Percentiles rank a stretch among this genome's conserved stretches.
phyloP scores from a whole-genome alignment of 2,329 filamentous ascomycete genomes.

The Aspergillus viridinutans region DNA sequence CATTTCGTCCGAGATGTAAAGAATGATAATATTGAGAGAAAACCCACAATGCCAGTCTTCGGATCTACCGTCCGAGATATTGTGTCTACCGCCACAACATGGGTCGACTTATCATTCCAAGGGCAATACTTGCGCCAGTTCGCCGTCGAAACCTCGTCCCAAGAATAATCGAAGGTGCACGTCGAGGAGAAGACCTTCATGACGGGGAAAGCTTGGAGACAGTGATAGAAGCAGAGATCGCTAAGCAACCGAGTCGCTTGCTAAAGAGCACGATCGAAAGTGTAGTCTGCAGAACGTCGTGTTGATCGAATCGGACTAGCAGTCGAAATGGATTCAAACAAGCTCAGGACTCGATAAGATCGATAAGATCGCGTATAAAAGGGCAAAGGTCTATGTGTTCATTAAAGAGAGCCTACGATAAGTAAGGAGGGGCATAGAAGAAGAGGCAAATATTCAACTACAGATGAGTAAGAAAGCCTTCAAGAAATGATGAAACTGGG shows the following conservation, averaged over 20 bases:
- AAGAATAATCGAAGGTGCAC: constrained; percentile 94
- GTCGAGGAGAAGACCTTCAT: constrained; percentile 97
- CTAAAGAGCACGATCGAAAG: neutral
- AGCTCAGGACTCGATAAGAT: neutral
- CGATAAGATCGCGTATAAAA: neutral
- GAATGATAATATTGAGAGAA: constrained; percentile 1
- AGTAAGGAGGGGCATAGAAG: neutral
- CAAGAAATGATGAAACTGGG: constrained; percentile 6
- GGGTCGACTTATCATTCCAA: constrained; percentile 98
- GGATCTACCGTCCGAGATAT: constrained; percentile 67
- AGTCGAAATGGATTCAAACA: neutral
- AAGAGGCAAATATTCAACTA: constrained; percentile 5
- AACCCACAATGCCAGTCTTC: constrained; percentile 61
- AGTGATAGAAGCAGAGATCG: neutral
- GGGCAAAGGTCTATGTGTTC: neutral
- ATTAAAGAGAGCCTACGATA: neutral
- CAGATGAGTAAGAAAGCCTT: constrained; percentile 6
- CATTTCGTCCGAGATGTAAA: neutral
- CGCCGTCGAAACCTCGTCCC: constrained; percentile 94
- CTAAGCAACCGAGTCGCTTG: neutral
- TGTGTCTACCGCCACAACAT: constrained; percentile 94
- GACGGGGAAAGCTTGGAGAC: constrained; percentile 16
- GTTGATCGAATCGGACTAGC: neutral
- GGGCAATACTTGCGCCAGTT: constrained; percentile 99
- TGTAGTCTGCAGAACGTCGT: neutral